Evolutionary conservation across 441 rosid species (phyloP).

Genomic region (Breynia disticha): DNA sequence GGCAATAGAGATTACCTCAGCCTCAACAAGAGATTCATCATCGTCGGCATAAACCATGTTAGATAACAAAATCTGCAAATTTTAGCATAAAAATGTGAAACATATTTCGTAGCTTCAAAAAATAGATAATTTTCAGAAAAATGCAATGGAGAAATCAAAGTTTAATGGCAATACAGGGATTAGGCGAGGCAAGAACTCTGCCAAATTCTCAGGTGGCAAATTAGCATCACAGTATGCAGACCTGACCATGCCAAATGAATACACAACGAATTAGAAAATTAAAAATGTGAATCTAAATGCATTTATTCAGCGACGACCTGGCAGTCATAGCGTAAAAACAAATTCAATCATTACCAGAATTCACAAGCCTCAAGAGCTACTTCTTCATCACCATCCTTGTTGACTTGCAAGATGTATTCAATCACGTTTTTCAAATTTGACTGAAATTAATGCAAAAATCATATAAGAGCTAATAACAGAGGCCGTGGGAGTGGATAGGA

Average conservation of each 20-base stretch:
- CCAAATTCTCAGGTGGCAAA: constrained; percentile 64
- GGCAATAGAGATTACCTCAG: constrained; percentile 52
- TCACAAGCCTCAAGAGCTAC: constrained; percentile 99
- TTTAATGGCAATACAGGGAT: constrained; percentile 48
- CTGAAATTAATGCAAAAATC: constrained; percentile 32
- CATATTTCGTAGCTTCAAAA: neutral
- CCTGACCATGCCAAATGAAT: constrained; percentile 43
- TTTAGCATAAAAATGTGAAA: constrained; percentile 10
- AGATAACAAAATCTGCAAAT: constrained; percentile 68
- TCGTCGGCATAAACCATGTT: constrained; percentile 99
- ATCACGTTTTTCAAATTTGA: constrained; percentile 76
- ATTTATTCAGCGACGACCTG: no score
- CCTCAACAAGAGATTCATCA: constrained; percentile 87
- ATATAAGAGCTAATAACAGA: constrained; percentile 2
- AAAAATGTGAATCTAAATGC: neutral
- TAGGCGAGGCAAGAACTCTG: constrained; percentile 77
- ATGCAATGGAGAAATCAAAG: constrained; percentile 12
- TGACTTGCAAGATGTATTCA: constrained; percentile 92
- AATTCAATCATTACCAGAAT: constrained; percentile 63
- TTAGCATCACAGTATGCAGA: constrained; percentile 88
- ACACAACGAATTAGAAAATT: neutral
- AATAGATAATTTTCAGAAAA: constrained; percentile 7
- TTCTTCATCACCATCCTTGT: constrained; percentile 81
- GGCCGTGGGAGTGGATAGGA: neutral
- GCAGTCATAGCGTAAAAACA: neutral